A percentile compares a stretch with the other conserved stretches of the same genome.
Conservation (phyloP, 2,329 filamentous ascomycete genomes). For the Sarocladium oryzae region DNA sequence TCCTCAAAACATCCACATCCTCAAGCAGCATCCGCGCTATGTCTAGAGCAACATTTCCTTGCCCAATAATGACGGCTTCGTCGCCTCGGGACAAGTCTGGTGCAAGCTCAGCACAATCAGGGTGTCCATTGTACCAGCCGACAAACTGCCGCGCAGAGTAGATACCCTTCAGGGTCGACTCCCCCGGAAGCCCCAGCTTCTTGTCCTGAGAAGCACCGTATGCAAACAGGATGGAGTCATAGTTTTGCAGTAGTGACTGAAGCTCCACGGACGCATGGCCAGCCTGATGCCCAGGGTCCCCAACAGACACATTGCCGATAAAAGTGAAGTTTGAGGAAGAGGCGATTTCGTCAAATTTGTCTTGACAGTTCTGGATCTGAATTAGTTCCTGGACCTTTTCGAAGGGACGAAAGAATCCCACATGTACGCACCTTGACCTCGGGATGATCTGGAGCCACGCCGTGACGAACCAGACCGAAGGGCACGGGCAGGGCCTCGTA, state of each 20-base stretch:
- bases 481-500: conserved; percentile 91
- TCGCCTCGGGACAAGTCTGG: conserved; percentile 70
- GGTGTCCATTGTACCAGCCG: conserved; percentile 96
- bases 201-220: conserved; percentile 87
- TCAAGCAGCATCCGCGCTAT: conserved; percentile 82
- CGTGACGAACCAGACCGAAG: conserved; percentile 86
- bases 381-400: conserved; percentile 2
- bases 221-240: conserved; percentile 86
- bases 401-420: no score
- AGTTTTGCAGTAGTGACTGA: conserved; percentile 65
- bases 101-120: conserved; percentile 67
- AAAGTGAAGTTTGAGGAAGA: conserved; percentile 79
- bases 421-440: conserved; percentile 75
- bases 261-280: conserved; percentile 55
- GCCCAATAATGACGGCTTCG: conserved; percentile 81
- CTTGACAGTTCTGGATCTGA: conserved; percentile 72
- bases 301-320: conserved; percentile 81
- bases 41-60: conserved; percentile 94
- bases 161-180: conserved; percentile 64
- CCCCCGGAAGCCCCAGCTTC: conserved; percentile 71
- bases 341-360: conserved; percentile 87
- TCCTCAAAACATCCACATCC: conserved; percentile 63
- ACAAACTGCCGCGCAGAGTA: conserved; percentile 91
- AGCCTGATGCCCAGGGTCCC: conserved; percentile 38
- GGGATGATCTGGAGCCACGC: conserved; percentile 96